Evolutionary conservation across 2,329 filamentous ascomycete genomes (phyloP).

Genomic region (Drechslerella dactyloides): DNA sequence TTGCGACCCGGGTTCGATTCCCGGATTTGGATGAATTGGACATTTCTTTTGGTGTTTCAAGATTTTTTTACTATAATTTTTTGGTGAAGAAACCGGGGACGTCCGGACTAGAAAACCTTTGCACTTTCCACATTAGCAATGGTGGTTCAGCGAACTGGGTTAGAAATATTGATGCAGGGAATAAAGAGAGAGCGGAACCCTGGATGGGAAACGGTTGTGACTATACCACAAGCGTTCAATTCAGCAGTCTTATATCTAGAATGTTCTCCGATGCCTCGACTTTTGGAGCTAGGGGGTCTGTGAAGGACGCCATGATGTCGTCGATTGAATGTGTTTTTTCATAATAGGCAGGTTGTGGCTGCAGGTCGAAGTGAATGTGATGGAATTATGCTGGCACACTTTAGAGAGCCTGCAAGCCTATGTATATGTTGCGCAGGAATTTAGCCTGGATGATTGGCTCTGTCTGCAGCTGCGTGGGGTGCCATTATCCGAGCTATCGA

Average conservation of each 20-base stretch:
- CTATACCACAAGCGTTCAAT: neutral
- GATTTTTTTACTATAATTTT: neutral
- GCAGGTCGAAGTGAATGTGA: too few relatives aligned
- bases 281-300: too few relatives aligned
- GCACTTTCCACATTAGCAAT: neutral
- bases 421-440: neutral
- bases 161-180: neutral
- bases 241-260: too few relatives aligned
- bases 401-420: too few relatives aligned
- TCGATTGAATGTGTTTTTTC: too few relatives aligned
- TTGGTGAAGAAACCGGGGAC: neutral
- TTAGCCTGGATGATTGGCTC: conserved; percentile 26
- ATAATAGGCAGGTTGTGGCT: too few relatives aligned
- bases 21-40: neutral
- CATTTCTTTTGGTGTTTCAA: neutral
- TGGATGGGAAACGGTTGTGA: conserved; percentile 10
- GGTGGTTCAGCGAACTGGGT: neutral
- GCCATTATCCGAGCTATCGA: conserved; percentile 48
- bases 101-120: neutral
- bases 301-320: too few relatives aligned
- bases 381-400: too few relatives aligned
- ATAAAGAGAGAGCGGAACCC: neutral
- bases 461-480: conserved; percentile 23
- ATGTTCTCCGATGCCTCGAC: too few relatives aligned
- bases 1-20: neutral